Evolutionary conservation across 192 early-diverging fungal genomes (phyloP).

Genomic region (Irineochytrium annulatum): DNA sequence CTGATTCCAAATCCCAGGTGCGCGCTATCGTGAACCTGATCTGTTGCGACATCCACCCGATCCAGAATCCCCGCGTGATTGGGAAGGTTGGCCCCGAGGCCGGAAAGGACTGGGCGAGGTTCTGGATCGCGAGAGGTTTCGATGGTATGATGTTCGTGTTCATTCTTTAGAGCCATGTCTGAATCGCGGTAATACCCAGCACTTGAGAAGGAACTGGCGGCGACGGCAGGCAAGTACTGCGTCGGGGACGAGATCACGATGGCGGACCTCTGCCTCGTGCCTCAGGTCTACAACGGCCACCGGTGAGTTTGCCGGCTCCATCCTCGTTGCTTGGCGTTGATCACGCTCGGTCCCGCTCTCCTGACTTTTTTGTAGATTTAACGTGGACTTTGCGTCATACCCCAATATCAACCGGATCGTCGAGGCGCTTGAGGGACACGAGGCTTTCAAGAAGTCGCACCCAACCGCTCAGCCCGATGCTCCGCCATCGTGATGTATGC

Average conservation of each 20-base stretch:
- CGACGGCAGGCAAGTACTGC: slow-evolving; percentile 67
- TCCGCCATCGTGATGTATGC: too few species aligned
- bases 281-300: slow-evolving; percentile 74
- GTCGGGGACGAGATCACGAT: slow-evolving; percentile 77
- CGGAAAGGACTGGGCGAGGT: slow-evolving; percentile 52
- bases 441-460: slow-evolving; percentile 55
- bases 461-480: slow-evolving; percentile 39
- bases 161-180: neutral
- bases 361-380: slow-evolving; percentile 30
- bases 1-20: slow-evolving; percentile 35
- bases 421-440: slow-evolving; percentile 47
- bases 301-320: slow-evolving; percentile 41
- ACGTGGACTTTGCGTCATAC: slow-evolving; percentile 67
- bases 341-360: neutral
- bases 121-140: slow-evolving; percentile 58
- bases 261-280: slow-evolving; percentile 77
- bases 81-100: slow-evolving; percentile 55
- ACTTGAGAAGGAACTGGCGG: slow-evolving; percentile 64
- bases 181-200: slow-evolving; percentile 10
- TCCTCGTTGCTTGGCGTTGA: neutral
- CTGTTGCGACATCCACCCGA: slow-evolving; percentile 80
- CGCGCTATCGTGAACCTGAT: slow-evolving; percentile 68
- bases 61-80: slow-evolving; percentile 78
- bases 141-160: slow-evolving; percentile 35
- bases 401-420: slow-evolving; percentile 66